A percentile compares a stretch with the other conserved stretches of the same genome.
phyloP scores from a whole-genome alignment of 2,329 filamentous ascomycete genomes.

The Neophaeococcomyces aloes region DNA sequence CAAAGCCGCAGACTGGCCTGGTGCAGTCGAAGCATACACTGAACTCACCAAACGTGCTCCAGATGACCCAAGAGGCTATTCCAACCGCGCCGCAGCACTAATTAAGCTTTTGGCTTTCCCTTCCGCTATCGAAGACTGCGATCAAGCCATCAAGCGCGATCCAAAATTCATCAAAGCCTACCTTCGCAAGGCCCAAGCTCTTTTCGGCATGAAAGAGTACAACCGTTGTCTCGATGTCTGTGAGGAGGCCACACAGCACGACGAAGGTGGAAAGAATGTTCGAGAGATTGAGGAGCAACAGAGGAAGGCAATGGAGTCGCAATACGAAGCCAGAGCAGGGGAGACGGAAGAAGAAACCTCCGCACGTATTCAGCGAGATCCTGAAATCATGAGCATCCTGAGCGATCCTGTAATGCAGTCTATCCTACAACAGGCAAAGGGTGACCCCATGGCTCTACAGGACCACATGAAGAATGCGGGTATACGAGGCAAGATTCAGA shows the following conservation, averaged over 20 bases:
- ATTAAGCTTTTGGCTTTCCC: constrained; percentile 96
- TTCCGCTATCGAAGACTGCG: constrained; percentile 83
- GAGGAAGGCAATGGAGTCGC: constrained; percentile 80
- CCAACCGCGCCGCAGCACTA: constrained; percentile 91
- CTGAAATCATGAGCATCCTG: constrained; percentile 64
- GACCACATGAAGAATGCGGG: constrained; percentile 94
- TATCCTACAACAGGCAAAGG: constrained; percentile 92
- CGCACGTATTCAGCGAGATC: constrained; percentile 79
- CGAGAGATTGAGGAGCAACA: constrained; percentile 90
- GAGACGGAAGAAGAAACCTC: constrained; percentile 95
- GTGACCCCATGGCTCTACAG: constrained; percentile 79
- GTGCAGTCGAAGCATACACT: constrained; percentile 80
- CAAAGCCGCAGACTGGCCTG: constrained; percentile 93
- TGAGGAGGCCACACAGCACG: constrained; percentile 65
- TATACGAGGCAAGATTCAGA: constrained; percentile 83
- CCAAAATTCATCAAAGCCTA: constrained; percentile 90
- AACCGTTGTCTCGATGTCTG: constrained; percentile 87
- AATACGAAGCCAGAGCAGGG: constrained; percentile 80
- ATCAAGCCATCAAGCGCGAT: constrained; percentile 82
- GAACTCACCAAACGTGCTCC: constrained; percentile 97
- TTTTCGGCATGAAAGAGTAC: constrained; percentile 97
- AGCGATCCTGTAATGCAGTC: constrained; percentile 96
- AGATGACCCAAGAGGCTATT: constrained; percentile 86
- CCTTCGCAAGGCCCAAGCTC: constrained; percentile 89
- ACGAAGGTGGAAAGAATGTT: constrained; percentile 67